Base-by-base conservation (phyloP, 768 basidiomycete species). In the Chalciporus piperatus region DNA sequence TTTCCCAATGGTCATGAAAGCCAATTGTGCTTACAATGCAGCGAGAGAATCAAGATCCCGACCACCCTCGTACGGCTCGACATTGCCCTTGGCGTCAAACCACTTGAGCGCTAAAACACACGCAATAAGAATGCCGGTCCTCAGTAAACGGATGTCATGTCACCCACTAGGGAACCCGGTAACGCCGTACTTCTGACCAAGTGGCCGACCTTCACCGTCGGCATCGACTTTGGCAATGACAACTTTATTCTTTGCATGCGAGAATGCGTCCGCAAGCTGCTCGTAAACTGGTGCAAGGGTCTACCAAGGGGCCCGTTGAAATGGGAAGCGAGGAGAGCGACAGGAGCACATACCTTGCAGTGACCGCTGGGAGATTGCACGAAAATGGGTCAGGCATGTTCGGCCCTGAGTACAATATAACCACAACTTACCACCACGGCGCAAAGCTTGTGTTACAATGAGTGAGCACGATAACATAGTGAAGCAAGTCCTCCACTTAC, bases 211-310 rank as follows among this genome's bases (percentile, higher is more conserved):
- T 38, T 66, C 85, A 45, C 92, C 92, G 63, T 98, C 94, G 1
- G 93, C 93, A 58, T 98, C 93, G 11, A 95, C 85, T 65, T 96
- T 96, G 47, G 92, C 94, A 59, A 98, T 81, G 45, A 91, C 61
- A 19, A 98, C 88, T 65, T 89, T 91, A 63, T 92, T 85, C 56
- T 87, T 87, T 47, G 78, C 82, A 48, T 86, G 80, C 4, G 79
- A 71, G 64, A 83, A 98, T n/a, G 88, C 88, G 61, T 96, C 89
- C 25, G 85, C 94, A 23, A 98, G 82, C 66, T 95, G 78, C 66
- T 96, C 94, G 58, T 91, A 98, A 0, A 74, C 70, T 3, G 95
- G 94, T 0, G 92, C 94, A 53, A 96, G 87, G 72, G 80, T 92
- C 91, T 92, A 61, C 35, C 32, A n/a, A 13, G 16, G 28, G n/a